phyloP scores from a whole-genome alignment of 176 grass and related monocot genomes.

The Musa schizocarpa region DNA sequence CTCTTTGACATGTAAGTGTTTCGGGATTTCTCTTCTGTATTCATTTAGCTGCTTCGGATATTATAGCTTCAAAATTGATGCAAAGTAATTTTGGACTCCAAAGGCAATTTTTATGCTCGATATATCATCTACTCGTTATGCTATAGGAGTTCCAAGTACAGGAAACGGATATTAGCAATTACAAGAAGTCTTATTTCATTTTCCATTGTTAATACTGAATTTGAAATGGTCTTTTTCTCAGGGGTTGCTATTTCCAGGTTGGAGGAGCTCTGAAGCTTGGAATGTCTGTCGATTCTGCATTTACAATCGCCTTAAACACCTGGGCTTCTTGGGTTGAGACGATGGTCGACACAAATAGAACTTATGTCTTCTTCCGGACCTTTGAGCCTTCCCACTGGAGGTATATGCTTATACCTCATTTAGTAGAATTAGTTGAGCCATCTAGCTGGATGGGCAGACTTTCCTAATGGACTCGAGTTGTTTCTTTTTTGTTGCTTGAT shows the following conservation, averaged over 20 bases:
- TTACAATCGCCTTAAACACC: conserved; percentile 82
- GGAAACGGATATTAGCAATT: not conserved
- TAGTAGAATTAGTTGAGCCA: not conserved
- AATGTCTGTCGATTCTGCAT: conserved; percentile 72
- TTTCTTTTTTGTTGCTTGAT: too few species aligned
- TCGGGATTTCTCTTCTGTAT: not conserved
- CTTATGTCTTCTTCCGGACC: conserved; percentile 78
- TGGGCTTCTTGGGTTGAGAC: conserved; percentile 84
- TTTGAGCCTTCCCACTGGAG: conserved; percentile 98
- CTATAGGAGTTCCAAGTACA: not conserved
- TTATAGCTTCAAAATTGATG: not conserved
- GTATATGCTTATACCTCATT: conserved; percentile 25
- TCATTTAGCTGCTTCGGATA: not conserved
- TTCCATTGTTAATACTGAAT: conserved; percentile 2
- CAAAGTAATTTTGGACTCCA: not conserved
- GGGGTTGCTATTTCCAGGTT: conserved; percentile 95
- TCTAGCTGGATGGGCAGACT: not conserved
- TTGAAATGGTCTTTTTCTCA: conserved; percentile 28
- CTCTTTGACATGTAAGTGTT: conserved; percentile 95
- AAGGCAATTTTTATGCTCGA: not conserved
- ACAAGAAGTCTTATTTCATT: not conserved
- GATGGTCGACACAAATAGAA: conserved; percentile 54
- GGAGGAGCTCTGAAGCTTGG: conserved; percentile 73
- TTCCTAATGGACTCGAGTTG: not conserved
- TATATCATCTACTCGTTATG: not conserved